Evolutionary conservation across 352 stramenopile genomes (phyloP).

Genomic region (Phytophthora citricola): DNA sequence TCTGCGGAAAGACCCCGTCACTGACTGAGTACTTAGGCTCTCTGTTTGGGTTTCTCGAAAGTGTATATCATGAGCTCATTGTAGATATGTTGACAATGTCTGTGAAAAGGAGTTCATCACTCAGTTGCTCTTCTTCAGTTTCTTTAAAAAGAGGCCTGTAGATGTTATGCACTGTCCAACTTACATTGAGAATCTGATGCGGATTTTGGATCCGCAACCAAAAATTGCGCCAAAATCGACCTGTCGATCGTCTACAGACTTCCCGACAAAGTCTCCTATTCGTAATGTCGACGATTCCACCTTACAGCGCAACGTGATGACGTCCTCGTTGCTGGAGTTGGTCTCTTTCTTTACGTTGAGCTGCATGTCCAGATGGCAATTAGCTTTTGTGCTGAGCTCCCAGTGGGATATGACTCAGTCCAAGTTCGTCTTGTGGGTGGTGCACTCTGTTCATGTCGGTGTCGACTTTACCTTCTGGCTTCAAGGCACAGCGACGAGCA

Average conservation of each 20-base stretch:
- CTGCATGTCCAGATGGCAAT: conserved; percentile 29
- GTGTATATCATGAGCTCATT: too few relatives aligned
- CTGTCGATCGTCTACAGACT: conserved; percentile 24
- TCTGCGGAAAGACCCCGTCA: too few relatives aligned
- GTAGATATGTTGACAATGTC: too few relatives aligned
- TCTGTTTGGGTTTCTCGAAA: too few relatives aligned
- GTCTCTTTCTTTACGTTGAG: conserved; percentile 38
- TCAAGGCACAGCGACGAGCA: conserved; percentile 6
- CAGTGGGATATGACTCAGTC: conserved; percentile 45
- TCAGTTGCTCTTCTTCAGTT: too few relatives aligned
- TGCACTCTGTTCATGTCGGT: conserved; percentile 34
- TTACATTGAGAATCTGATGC: too few relatives aligned
- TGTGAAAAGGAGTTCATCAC: too few relatives aligned
- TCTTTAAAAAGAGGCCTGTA: too few relatives aligned
- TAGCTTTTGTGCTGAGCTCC: conserved; percentile 42
- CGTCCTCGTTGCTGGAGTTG: conserved; percentile 43
- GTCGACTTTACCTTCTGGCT: conserved; percentile 47
- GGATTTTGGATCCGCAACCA: too few relatives aligned
- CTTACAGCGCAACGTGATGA: conserved; percentile 18
- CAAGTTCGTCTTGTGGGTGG: conserved; percentile 45
- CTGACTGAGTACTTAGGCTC: too few relatives aligned
- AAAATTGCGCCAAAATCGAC: neutral
- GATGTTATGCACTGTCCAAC: too few relatives aligned
- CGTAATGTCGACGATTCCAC: conserved; percentile 7
- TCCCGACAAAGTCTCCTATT: conserved; percentile 34